Evolutionary conservation across 116 monocot genomes (phyloP), one percentile per base, ranked within the genome.

Genomic region (Iris pallida): DNA sequence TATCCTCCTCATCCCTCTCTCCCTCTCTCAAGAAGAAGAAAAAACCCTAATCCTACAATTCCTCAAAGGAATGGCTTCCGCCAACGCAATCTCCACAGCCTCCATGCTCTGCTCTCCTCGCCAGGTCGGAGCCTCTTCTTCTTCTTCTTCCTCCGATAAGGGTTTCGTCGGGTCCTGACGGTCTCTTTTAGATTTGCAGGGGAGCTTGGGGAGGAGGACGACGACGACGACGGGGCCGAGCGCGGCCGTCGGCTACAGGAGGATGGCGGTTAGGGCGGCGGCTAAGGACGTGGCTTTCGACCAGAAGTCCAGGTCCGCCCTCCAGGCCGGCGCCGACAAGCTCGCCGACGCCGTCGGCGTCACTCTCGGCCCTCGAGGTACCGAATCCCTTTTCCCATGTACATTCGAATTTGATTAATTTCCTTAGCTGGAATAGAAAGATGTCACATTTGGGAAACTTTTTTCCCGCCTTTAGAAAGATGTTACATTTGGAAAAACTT

Each of bases 361-460:
- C 72, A 96, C 96, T 7, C 92, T 97, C 19, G 92, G 92, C n/a
- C 89, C 92, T 8, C 73, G 96, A 83, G 96, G 96, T 92, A 82
- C 41, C 0, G 20, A 4, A 11, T 0, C 57, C 57, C 16, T 17
- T 57, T 1, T 51, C 49, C 13, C 13, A 9, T n/a, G n/a, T n/a
- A n/a, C n/a, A 9, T 51, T 7, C 49, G 11, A 7, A 51, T 51
- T 9, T 51, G 7, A 4, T 4, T 13, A 0, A 9, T 51, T 51
- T 51, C 13, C 1, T 51, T 51, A 51, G 13, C 13, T 51, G 13
- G 30, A 30, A 30, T 30, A 51, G 13, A 51, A 51, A 51, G 13
- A 51, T 7, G 49, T 51, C 7, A 13, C 13, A 9, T 51, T 51
- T 51, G 49, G 9, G 47, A 6, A 6, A 6, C 5, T 48, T 6